Conservation (phyloP, 139 green algal species). For the Eudorina sp. region DNA sequence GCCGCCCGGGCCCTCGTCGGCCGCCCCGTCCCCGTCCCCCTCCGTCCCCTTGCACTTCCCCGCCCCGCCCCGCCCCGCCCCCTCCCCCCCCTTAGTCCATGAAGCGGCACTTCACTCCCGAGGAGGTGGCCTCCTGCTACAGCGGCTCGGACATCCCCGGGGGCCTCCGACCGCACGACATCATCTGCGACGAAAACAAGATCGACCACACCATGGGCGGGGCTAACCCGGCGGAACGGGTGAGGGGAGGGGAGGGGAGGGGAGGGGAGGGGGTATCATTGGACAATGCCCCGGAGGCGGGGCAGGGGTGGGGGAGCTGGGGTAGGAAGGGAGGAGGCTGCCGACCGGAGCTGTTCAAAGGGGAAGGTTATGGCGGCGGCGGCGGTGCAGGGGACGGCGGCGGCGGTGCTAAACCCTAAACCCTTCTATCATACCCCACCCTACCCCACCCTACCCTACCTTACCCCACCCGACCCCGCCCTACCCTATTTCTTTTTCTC, state of each 20-base stretch:
- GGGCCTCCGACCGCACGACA: conserved; percentile 47
- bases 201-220: conserved; percentile 62
- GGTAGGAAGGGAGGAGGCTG: neutral
- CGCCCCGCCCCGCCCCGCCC: too few relatives aligned
- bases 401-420: too few relatives aligned
- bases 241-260: conserved; percentile 9
- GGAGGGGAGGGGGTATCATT: neutral
- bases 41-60: too few relatives aligned
- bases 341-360: neutral
- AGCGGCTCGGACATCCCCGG: conserved; percentile 29
- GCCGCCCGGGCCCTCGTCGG: too few relatives aligned
- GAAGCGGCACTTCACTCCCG: neutral
- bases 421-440: too few relatives aligned
- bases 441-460: too few relatives aligned
- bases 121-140: conserved; percentile 40
- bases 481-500: too few relatives aligned
- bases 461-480: too few relatives aligned
- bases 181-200: conserved; percentile 63
- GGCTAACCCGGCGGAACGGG: conserved; percentile 51
- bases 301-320: neutral
- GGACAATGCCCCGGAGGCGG: too few relatives aligned
- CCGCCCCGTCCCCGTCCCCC: too few relatives aligned
- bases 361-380: neutral
- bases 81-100: conserved; percentile 19
- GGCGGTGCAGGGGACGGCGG: too few relatives aligned